Base-by-base conservation (phyloP, 1,284 basidiomycete species). In the Microbotryum silenes-acaulis region DNA sequence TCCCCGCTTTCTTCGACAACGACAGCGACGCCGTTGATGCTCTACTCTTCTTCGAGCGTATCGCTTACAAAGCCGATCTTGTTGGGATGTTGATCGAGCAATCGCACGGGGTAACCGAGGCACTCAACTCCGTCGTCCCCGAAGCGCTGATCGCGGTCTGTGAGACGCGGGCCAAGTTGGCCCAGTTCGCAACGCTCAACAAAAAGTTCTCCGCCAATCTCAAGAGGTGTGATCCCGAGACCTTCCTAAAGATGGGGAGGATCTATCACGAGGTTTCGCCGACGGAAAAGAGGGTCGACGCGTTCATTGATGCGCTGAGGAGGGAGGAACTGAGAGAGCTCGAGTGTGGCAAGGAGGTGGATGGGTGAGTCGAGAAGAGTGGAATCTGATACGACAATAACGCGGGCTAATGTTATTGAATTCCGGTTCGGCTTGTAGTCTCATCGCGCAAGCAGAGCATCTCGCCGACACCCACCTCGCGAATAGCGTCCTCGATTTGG, bases 391-490 rank as follows among this genome's bases (percentile, higher is more conserved):
- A 46, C 21, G 21, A 14, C 12, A n/a, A 50, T 7, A 6, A n/a
- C 48, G 6, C 12, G 16, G 27, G 48, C 48, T 21, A 50, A 50
- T 4, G 16, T 4, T 42, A 3, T 9, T 10, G 4, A 12, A 61
- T n/a, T 21, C 9, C 51, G 16, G 21, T 12, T 18, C 2, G 10
- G 0, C 20, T 49, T 20, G 16, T 70, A 92, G 91, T 76, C 84
- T 94, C 73, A 84, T 91, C 64, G 85, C 87, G 0, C 90, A 94
- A 72, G 91, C 93, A 70, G 89, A 92, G 64, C 91, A 96, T 74
- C 80, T 96, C 9, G 83, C 87, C 0, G 89, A 91, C 70, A 84
- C 87, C 1, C 87, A 91, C 74, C 90, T 96, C 72, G 53, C 80
- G 64, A 83, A 83, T 29, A 87, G 85, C 64, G 85, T 88, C n/a